Evolutionary conservation across 306 rosid species (phyloP).

Genomic region (Ziziphus jujuba): DNA sequence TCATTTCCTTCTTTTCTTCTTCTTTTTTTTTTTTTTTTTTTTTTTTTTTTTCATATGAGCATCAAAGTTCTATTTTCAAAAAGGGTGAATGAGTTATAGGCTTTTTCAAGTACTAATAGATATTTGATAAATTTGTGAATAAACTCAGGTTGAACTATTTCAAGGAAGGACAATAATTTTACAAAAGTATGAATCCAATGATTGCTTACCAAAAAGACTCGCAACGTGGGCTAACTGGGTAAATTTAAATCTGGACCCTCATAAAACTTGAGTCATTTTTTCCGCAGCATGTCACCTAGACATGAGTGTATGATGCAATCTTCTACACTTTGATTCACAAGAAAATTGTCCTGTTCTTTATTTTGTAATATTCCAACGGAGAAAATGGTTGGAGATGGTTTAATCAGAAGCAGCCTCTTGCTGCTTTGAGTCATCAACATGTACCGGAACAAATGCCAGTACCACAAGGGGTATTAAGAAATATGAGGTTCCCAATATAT

Average conservation of each 20-base stretch:
- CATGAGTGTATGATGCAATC: slow-evolving; percentile 66
- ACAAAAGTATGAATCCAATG: slow-evolving; percentile 79
- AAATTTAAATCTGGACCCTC: slow-evolving; percentile 74
- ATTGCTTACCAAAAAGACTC: slow-evolving; percentile 90
- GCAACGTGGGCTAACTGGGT: slow-evolving; percentile 97
- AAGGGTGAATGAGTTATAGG: not conserved
- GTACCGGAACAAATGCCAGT: slow-evolving; percentile 71
- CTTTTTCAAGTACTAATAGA: not conserved
- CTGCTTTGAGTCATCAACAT: slow-evolving; percentile 69
- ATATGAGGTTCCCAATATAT: slow-evolving; percentile 82
- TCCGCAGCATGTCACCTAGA: slow-evolving; percentile 93
- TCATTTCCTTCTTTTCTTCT: too few relatives aligned
- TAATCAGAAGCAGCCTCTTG: slow-evolving; percentile 77
- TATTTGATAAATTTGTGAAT: not conserved
- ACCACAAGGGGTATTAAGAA: slow-evolving; percentile 66
- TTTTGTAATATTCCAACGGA: slow-evolving; percentile 42
- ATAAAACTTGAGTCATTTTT: slow-evolving; percentile 60
- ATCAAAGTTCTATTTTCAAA: not conserved
- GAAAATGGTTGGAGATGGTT: slow-evolving; percentile 95
- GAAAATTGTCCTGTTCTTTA: not conserved
- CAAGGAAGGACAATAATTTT: slow-evolving; percentile 65
- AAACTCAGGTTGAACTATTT: slow-evolving; percentile 84
- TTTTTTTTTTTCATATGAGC: not conserved
- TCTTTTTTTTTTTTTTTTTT: too few relatives aligned
- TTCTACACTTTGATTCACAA: not conserved